Percentiles rank a stretch among this genome's conserved stretches.
These are phyloP conservation scores for Exserohilum rostratum DNA, from an alignment of 2,329 filamentous ascomycete genomes.

Conservation along the genomic window DNA sequence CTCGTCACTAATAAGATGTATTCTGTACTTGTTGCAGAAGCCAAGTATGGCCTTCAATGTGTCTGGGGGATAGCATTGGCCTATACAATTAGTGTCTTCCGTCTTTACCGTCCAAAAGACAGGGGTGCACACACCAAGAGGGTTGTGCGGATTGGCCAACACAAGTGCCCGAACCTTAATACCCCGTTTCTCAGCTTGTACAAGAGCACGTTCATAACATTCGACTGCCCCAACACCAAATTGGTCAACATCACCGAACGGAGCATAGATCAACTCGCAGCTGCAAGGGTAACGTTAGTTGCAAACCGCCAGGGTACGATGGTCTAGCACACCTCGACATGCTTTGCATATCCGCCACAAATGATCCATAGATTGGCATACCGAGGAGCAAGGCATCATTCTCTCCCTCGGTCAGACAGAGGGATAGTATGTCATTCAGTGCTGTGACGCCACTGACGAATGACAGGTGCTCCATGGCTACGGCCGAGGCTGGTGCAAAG, in stretches of 20 bases:
- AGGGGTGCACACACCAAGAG: constrained; percentile 46
- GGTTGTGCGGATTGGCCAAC: constrained; percentile 60
- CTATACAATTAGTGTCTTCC: not conserved
- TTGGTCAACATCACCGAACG: constrained; percentile 2
- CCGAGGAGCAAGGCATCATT: constrained; percentile 10
- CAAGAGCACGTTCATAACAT: constrained; percentile 49
- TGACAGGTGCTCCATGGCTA: constrained; percentile 3
- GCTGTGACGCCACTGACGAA: constrained; percentile 9
- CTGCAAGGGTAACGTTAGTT: not conserved
- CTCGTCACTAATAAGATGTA: constrained; percentile 65
- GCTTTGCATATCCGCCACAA: constrained; percentile 8
- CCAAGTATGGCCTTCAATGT: constrained; percentile 53
- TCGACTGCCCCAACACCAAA: constrained; percentile 23
- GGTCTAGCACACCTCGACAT: constrained; percentile 7
- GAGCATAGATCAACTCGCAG: constrained; percentile 8
- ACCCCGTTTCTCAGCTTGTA: constrained; percentile 39
- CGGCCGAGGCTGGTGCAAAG: constrained; percentile 4
- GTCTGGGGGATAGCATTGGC: constrained; percentile 42
- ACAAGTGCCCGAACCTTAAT: constrained; percentile 53
- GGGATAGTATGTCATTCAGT: constrained; percentile 9
- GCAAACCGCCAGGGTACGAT: not conserved
- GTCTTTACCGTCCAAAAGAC: not conserved
- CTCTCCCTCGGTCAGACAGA: constrained; percentile 10
- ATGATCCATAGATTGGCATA: constrained; percentile 14
- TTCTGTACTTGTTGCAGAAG: constrained; percentile 56